These are phyloP conservation scores for Clitoria ternatea DNA, from an alignment of 306 rosid genomes.

Conservation along the genomic window DNA sequence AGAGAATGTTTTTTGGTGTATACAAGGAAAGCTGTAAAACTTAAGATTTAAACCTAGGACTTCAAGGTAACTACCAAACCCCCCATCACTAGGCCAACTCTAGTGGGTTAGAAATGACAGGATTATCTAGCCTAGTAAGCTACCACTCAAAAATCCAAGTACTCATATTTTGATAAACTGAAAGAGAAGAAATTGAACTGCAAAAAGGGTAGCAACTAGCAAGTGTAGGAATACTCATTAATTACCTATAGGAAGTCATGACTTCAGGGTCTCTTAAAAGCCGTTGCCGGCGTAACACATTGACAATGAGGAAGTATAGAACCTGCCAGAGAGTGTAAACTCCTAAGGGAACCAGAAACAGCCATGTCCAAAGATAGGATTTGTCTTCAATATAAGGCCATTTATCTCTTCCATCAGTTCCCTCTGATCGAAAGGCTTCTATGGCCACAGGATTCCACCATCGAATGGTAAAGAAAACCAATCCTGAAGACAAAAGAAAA, in stretches of 20 bases:
- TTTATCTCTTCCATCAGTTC: constrained; percentile 45
- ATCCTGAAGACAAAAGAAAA: constrained; percentile 47
- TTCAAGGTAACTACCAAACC: no score
- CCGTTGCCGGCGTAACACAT: constrained; percentile 76
- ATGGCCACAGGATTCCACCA: constrained; percentile 86
- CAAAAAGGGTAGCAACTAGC: neutral
- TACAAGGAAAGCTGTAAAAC: no score
- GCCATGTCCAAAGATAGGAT: constrained; percentile 70
- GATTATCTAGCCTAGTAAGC: no score
- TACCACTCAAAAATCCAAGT: no score
- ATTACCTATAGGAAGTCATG: constrained; percentile 88
- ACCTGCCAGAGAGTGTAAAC: constrained; percentile 79
- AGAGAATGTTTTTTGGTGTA: neutral
- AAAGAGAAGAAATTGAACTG: neutral
- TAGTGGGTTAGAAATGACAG: no score
- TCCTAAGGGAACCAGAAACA: constrained; percentile 68
- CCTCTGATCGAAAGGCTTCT: constrained; percentile 74
- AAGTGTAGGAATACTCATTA: neutral
- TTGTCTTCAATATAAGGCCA: constrained; percentile 77
- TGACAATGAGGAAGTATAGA: constrained; percentile 75
- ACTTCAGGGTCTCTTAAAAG: constrained; percentile 88
- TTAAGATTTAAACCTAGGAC: no score
- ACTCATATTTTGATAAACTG: neutral
- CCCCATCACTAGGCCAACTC: no score
- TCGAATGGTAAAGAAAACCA: constrained; percentile 83